Evolutionary conservation across 352 stramenopile species (phyloP).

Genomic region (Phytophthora boehmeriae): DNA sequence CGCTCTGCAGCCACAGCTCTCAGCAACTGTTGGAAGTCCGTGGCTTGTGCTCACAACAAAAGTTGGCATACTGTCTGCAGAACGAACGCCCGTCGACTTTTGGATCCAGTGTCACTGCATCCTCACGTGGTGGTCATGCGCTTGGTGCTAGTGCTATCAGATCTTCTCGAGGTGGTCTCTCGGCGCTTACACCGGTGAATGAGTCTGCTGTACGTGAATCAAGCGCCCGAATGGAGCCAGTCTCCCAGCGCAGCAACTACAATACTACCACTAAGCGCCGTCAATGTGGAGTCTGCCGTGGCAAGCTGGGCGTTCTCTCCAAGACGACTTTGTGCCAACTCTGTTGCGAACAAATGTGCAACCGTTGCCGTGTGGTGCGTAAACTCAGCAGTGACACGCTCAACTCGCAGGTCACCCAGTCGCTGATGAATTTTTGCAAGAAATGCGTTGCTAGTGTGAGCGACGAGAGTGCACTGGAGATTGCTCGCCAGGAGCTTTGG

Average conservation of each 20-base stretch:
- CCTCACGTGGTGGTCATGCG: slow-evolving; percentile 12
- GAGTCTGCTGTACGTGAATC: slow-evolving; percentile 26
- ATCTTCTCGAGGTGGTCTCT: slow-evolving; percentile 27
- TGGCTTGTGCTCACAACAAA: slow-evolving; percentile 74
- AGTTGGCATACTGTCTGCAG: slow-evolving; percentile 62
- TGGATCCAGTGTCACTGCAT: slow-evolving; percentile 2
- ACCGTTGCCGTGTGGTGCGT: slow-evolving; percentile 46
- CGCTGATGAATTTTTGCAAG: slow-evolving; percentile 68
- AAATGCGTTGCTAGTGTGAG: slow-evolving; percentile 58
- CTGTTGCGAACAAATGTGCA: slow-evolving; percentile 50
- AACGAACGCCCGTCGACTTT: slow-evolving; percentile 38
- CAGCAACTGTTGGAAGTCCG: slow-evolving; percentile 68
- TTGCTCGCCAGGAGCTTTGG: slow-evolving; percentile 65
- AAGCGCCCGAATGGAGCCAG: slow-evolving; percentile 17
- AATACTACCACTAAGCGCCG: slow-evolving; percentile 16
- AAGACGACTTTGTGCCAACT: slow-evolving; percentile 47
- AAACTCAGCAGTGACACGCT: slow-evolving; percentile 54
- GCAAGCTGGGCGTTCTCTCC: slow-evolving; percentile 35
- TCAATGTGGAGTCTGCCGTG: slow-evolving; percentile 43
- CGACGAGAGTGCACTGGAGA: slow-evolving; percentile 61
- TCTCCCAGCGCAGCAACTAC: slow-evolving; percentile 36
- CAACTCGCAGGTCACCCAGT: slow-evolving; percentile 46
- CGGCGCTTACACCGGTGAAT: slow-evolving; percentile 32
- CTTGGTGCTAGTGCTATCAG: slow-evolving; percentile 14
- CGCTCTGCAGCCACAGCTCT: slow-evolving; percentile 46